These are phyloP conservation scores for Cyberlindnera amylophila DNA, from an alignment of 805 yeast species.

Conservation along the genomic window DNA sequence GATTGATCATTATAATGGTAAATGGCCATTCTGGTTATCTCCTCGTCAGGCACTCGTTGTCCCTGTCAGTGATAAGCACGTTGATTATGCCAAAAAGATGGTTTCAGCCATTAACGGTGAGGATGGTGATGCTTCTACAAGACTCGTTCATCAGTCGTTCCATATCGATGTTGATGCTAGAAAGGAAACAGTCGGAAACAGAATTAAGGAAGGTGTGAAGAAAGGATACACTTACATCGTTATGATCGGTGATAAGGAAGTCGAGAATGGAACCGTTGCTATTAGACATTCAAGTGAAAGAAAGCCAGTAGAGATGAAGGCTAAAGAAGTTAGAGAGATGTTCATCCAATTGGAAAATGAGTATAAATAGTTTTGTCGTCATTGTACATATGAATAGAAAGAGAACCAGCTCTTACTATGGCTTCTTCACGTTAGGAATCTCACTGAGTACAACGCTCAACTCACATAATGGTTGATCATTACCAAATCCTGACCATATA, in stretches of 20 bases:
- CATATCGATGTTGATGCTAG: slow-evolving; percentile 74
- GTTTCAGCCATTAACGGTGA: slow-evolving; percentile 47
- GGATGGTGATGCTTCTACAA: slow-evolving; percentile 36
- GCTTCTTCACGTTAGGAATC: slow-evolving; percentile 4
- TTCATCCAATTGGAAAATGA: slow-evolving; percentile 54
- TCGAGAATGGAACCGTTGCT: slow-evolving; percentile 53
- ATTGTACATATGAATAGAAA: background rate
- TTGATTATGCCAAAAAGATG: slow-evolving; percentile 48
- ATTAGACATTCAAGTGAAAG: slow-evolving; percentile 57
- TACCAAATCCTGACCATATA: slow-evolving; percentile 44
- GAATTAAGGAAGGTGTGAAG: slow-evolving; percentile 73
- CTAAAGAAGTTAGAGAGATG: slow-evolving; percentile 46
- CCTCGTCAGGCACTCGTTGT: slow-evolving; percentile 86
- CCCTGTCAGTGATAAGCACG: slow-evolving; percentile 69
- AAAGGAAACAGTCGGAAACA: slow-evolving; percentile 71
- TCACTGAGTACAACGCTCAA: slow-evolving; percentile 1
- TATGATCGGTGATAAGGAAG: slow-evolving; percentile 86
- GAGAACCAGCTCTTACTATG: background rate
- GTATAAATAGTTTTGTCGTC: slow-evolving; percentile 29
- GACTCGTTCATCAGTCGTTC: slow-evolving; percentile 57
- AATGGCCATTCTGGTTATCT: slow-evolving; percentile 97
- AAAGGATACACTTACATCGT: slow-evolving; percentile 76
- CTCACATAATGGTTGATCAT: slow-evolving; percentile 21
- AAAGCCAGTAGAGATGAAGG: slow-evolving; percentile 38
- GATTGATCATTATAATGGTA: slow-evolving; percentile 85